Evolutionary conservation across 1,284 basidiomycete species (phyloP).

Genomic region (Naganishia liquefaciens): DNA sequence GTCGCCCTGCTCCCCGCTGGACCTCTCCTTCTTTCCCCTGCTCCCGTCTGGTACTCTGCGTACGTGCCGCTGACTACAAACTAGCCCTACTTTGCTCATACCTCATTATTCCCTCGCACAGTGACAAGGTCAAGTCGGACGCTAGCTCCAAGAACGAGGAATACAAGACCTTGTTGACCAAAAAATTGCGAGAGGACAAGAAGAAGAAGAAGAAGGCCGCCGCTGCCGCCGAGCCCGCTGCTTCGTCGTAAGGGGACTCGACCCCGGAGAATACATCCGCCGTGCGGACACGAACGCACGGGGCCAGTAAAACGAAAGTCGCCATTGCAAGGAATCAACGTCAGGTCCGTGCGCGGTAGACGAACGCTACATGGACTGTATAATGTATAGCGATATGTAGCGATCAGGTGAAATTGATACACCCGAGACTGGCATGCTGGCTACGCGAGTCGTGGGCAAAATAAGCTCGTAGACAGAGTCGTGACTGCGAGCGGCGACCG

Average conservation of each 20-base stretch:
- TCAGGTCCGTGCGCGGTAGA: not conserved
- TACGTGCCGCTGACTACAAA: constrained; percentile 45
- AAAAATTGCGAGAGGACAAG: constrained; percentile 82
- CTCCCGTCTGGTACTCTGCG: constrained; percentile 87
- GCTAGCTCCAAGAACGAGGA: constrained; percentile 87
- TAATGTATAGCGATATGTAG: constrained; percentile 25
- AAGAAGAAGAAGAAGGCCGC: constrained; percentile 85
- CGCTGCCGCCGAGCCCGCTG: constrained; percentile 52
- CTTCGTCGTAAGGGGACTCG: constrained; percentile 11
- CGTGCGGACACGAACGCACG: no score
- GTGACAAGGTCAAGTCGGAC: constrained; percentile 77
- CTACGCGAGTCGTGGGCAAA: no score
- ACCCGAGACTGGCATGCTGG: no score
- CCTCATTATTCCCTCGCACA: constrained; percentile 29
- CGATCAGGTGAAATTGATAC: constrained; percentile 17
- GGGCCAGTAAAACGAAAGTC: not conserved
- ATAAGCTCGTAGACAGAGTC: no score
- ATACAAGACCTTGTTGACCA: constrained; percentile 72
- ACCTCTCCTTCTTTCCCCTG: constrained; percentile 78
- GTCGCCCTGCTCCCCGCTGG: constrained; percentile 83
- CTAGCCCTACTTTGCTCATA: not conserved
- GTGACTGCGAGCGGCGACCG: no score
- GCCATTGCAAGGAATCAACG: not conserved
- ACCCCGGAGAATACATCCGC: not conserved
- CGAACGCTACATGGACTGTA: constrained; percentile 12